Percentiles rank a stretch among this genome's conserved stretches.
These are phyloP conservation scores for Rhododendron williamsianum DNA, from an alignment of 148 eudicot species.

Conservation along the genomic window DNA sequence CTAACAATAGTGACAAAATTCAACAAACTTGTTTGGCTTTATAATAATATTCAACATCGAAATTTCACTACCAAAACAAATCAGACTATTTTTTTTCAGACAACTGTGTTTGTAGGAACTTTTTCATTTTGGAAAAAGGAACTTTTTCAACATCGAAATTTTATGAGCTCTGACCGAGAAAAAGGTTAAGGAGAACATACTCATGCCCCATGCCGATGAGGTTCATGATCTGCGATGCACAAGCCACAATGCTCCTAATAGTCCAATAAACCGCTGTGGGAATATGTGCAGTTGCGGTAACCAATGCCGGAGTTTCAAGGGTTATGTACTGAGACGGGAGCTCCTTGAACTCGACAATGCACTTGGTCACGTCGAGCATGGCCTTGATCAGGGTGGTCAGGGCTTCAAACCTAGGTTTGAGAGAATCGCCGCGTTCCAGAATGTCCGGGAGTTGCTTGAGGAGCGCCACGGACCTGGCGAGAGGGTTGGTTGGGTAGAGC, in stretches of 20 bases:
- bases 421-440: conserved; percentile 40
- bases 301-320: conserved; percentile 56
- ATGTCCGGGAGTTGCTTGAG: conserved; percentile 73
- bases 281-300: conserved; percentile 48
- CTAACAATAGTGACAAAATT: conserved; percentile 20
- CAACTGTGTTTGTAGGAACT: not conserved
- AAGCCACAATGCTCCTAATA: conserved; percentile 73
- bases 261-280: conserved; percentile 96
- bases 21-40: not conserved
- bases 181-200: conserved; percentile 27
- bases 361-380: conserved; percentile 61
- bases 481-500: conserved; percentile 43
- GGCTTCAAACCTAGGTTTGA: conserved; percentile 62
- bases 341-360: conserved; percentile 50
- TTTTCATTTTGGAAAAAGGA: not conserved
- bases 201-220: conserved; percentile 66
- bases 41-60: not conserved
- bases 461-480: conserved; percentile 73
- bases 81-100: no score
- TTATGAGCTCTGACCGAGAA: not conserved
- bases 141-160: no score
- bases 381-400: conserved; percentile 51
- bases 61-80: not conserved
- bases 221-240: conserved; percentile 56
- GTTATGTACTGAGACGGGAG: conserved; percentile 69